Conservation (phyloP, 129 eudicot species). For the Dittrichia graveolens region DNA sequence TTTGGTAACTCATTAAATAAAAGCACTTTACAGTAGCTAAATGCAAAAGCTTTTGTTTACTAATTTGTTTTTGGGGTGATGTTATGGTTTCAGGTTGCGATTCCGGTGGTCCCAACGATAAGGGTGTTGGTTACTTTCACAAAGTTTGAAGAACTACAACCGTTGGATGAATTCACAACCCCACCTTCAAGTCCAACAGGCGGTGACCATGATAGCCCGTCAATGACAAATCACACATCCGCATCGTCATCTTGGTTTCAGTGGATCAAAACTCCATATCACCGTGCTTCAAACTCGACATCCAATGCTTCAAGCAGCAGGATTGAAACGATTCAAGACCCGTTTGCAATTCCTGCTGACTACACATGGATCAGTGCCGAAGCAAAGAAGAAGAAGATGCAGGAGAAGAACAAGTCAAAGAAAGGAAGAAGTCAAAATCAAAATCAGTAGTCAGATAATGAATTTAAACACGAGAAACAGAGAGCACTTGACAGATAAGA, state of each 20-base stretch:
- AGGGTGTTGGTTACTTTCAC: slow-evolving; percentile 91
- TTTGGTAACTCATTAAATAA: background rate
- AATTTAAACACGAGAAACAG: background rate
- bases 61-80: background rate
- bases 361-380: slow-evolving; percentile 87
- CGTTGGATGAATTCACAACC: slow-evolving; percentile 83
- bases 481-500: slow-evolving; percentile 26
- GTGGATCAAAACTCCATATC: slow-evolving; percentile 90
- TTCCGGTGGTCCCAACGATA: slow-evolving; percentile 90
- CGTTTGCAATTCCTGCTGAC: slow-evolving; percentile 77
- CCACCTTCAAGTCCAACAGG: slow-evolving; percentile 93
- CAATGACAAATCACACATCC: slow-evolving; percentile 32
- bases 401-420: slow-evolving; percentile 81
- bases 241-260: slow-evolving; percentile 84
- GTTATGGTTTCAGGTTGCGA: slow-evolving; percentile 67
- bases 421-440: slow-evolving; percentile 57
- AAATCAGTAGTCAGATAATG: slow-evolving; percentile 32
- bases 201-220: slow-evolving; percentile 56
- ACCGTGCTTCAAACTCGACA: slow-evolving; percentile 50
- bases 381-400: slow-evolving; percentile 92
- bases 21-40: background rate
- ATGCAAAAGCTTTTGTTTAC: background rate
- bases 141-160: slow-evolving; percentile 84
- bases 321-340: slow-evolving; percentile 70
- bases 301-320: slow-evolving; percentile 53